These are phyloP conservation scores for Anisodus tanguticus DNA, from an alignment of 257 asterid genomes.

Conservation along the genomic window DNA sequence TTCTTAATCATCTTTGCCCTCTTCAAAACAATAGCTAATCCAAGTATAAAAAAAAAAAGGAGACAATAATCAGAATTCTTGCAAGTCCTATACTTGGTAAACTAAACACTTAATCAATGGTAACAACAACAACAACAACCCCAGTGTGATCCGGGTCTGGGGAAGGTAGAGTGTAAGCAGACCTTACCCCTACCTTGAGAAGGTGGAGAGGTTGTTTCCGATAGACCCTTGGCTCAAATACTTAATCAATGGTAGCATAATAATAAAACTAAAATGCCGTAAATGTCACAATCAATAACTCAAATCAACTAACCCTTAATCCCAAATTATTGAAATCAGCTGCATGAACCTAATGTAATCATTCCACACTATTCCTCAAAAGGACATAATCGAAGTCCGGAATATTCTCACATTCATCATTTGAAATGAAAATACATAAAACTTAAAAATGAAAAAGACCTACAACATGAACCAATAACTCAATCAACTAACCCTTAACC, in stretches of 20 bases:
- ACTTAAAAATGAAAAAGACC: background rate
- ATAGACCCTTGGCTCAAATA: background rate
- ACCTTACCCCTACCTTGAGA: too few species aligned
- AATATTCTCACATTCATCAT: background rate
- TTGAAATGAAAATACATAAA: background rate
- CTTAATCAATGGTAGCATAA: background rate
- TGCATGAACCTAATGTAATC: background rate
- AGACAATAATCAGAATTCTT: background rate
- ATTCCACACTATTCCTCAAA: background rate
- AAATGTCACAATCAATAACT: background rate
- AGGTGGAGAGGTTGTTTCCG: too few species aligned
- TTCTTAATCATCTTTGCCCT: slow-evolving; percentile 75
- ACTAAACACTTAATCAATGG: background rate
- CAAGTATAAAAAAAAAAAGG: slow-evolving; percentile 31
- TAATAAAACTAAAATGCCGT: too few species aligned
- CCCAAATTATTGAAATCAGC: background rate
- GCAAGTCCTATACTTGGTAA: slow-evolving; percentile 13
- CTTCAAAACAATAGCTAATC: slow-evolving; percentile 82
- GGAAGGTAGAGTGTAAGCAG: too few species aligned
- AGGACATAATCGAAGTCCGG: background rate
- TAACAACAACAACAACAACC: too few species aligned
- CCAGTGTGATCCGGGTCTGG: too few species aligned
- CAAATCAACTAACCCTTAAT: background rate
- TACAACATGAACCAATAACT: slow-evolving; percentile 13
- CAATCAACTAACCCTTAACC: background rate